phyloP scores from a whole-genome alignment of 345 rosid species.

The Reutealis trisperma region DNA sequence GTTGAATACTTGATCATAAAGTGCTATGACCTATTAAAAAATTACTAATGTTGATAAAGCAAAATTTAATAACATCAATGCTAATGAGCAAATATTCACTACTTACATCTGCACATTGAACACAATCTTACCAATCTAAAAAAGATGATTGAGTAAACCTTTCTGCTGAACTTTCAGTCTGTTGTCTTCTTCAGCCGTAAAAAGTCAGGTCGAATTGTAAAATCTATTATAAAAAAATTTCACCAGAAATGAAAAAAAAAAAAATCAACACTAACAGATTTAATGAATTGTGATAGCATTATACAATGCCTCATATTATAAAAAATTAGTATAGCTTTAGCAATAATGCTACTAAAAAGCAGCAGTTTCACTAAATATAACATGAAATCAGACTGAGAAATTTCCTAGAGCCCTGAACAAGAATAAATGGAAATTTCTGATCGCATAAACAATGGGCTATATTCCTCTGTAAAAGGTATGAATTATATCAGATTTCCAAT shows the following conservation, averaged over 20 bases:
- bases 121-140: slow-evolving; percentile 58
- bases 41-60: background rate
- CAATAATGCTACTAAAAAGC: slow-evolving; percentile 1
- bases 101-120: slow-evolving; percentile 21
- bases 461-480: background rate
- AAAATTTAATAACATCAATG: slow-evolving; percentile 1
- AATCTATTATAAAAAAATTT: slow-evolving; percentile 47
- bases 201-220: slow-evolving; percentile 58
- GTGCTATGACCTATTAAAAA: background rate
- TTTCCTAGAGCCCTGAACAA: background rate
- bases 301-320: slow-evolving; percentile 8
- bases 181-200: slow-evolving; percentile 57
- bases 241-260: slow-evolving; percentile 21
- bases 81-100: background rate
- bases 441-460: background rate
- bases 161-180: slow-evolving; percentile 58
- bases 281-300: slow-evolving; percentile 14
- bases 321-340: background rate
- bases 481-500: background rate
- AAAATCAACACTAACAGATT: slow-evolving; percentile 21
- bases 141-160: slow-evolving; percentile 51
- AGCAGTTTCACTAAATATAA: slow-evolving; percentile 10
- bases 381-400: background rate
- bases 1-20: background rate
- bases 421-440: background rate